Evolutionary conservation across 345 rosid genomes (phyloP).

Genomic region (Excoecaria agallocha): DNA sequence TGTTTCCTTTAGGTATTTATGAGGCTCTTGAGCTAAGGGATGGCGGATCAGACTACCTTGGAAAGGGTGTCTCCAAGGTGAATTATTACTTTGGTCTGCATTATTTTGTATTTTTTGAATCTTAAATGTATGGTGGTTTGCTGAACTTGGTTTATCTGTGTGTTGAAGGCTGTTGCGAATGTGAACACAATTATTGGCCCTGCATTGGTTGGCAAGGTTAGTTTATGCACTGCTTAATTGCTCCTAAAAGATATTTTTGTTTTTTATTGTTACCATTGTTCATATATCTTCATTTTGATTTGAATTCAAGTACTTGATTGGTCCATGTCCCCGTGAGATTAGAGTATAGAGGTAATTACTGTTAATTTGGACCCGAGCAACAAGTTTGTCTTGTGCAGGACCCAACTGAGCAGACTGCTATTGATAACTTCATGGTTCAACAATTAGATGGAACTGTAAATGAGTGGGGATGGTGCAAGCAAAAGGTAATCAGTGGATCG

Average conservation of each 20-base stretch:
- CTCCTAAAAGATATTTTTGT: not conserved
- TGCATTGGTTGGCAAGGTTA: constrained; percentile 66
- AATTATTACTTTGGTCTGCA: not conserved
- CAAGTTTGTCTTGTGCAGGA: constrained; percentile 31
- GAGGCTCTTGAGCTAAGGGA: constrained; percentile 68
- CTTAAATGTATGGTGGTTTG: not conserved
- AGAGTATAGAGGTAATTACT: not conserved
- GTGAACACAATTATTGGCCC: constrained; percentile 60
- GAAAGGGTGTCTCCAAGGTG: constrained; percentile 72
- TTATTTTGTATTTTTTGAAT: not conserved
- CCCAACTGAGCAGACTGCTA: constrained; percentile 51
- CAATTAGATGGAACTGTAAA: constrained; percentile 70
- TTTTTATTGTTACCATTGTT: not conserved
- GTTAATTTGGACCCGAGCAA: not conserved
- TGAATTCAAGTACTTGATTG: not conserved
- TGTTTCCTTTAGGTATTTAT: constrained; percentile 43
- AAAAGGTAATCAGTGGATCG: constrained; percentile 40
- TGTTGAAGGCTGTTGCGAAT: constrained; percentile 53
- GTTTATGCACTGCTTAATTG: not conserved
- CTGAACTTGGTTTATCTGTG: not conserved
- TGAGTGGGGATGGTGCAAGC: constrained; percentile 87
- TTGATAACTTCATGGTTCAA: constrained; percentile 64
- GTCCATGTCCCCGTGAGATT: not conserved
- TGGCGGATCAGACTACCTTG: constrained; percentile 66
- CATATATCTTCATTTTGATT: not conserved